A percentile compares a stretch with the other conserved stretches of the same genome.
Evolutionary conservation across 1,284 basidiomycete genomes (phyloP).

Genomic region (Rhodotorula sp.): DNA sequence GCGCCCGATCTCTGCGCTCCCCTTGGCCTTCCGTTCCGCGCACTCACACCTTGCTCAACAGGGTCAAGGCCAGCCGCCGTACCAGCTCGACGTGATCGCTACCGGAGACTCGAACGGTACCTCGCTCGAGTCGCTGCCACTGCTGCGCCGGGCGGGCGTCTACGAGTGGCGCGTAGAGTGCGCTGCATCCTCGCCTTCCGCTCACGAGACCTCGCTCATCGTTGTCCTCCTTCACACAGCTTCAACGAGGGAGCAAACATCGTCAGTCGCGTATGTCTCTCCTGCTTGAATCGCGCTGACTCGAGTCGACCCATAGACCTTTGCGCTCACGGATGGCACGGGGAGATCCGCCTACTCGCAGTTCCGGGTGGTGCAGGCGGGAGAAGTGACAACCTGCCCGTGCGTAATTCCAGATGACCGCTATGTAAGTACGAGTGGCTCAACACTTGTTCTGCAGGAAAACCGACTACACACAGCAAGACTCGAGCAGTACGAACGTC

Average conservation of each 20-base stretch:
- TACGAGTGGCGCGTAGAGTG: slow-evolving; percentile 22
- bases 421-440: background rate
- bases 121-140: slow-evolving; percentile 20
- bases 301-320: slow-evolving; percentile 1
- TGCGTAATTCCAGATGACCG: background rate
- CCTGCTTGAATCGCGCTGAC: no score
- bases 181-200: background rate
- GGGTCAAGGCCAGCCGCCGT: slow-evolving; percentile 30
- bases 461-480: slow-evolving; percentile 1
- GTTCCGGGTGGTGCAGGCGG: slow-evolving; percentile 24
- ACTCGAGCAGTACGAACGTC: background rate
- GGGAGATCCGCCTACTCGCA: slow-evolving; percentile 16
- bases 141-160: background rate
- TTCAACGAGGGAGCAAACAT: no score
- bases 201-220: background rate
- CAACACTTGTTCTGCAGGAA: slow-evolving; percentile 4
- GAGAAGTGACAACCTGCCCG: slow-evolving; percentile 20
- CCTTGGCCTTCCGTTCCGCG: background rate
- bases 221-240: background rate
- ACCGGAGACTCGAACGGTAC: slow-evolving; percentile 12
- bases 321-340: slow-evolving; percentile 10
- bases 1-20: background rate
- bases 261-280: no score
- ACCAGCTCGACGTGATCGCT: slow-evolving; percentile 18
- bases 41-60: slow-evolving; percentile 1